Base-by-base conservation (phyloP, 441 rosid genomes). In the Capsella rubella region DNA sequence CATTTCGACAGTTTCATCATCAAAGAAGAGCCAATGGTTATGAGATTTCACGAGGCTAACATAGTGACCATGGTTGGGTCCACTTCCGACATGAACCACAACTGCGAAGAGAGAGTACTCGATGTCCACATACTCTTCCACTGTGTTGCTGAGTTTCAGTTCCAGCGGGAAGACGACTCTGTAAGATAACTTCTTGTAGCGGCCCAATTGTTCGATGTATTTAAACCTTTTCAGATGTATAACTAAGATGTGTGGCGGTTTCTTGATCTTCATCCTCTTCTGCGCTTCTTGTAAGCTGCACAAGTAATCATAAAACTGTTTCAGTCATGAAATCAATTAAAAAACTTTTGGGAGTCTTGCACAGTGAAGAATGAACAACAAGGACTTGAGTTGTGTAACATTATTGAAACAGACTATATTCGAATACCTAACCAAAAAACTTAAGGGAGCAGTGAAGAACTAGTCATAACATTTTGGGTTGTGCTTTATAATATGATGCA, bases 201-300 rank as follows among this genome's bases (percentile, higher is more conserved):
- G 89, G 3, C 97, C 91, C 42, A 92, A 83, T 79, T 95, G 92
- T 79, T 95, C 93, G 0, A 92, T 88, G 85, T 95, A 95, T 82
- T 92, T 95, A 63, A 95, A 92, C 62, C 96, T 83, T 79, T 90
- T 92, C 11, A 90, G 82, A 79, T 95, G 99, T 73, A 86, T 92
- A 10, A 92, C 97, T 76, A 90, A 79, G 74, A 90, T 87, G 35
- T 89, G 92, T 60, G 95, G 98, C 8, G 97, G 90, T 82, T 92
- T 92, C 87, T 92, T 92, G 78, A 92, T 92, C 92, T 92, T 92
- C 97, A 92, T 91, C 79, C 97, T 85, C 85, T 90, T 95, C 77
- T 90, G 96, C 2, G 95, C 95, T 87, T 92, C 98, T 83, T 92
- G 98, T 87, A 92, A 86, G 76, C 98, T 95, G 88, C 87, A 78